These are phyloP conservation scores for Raddia guianensis DNA, from an alignment of 176 grass and related monocot genomes.

Conservation along the genomic window DNA sequence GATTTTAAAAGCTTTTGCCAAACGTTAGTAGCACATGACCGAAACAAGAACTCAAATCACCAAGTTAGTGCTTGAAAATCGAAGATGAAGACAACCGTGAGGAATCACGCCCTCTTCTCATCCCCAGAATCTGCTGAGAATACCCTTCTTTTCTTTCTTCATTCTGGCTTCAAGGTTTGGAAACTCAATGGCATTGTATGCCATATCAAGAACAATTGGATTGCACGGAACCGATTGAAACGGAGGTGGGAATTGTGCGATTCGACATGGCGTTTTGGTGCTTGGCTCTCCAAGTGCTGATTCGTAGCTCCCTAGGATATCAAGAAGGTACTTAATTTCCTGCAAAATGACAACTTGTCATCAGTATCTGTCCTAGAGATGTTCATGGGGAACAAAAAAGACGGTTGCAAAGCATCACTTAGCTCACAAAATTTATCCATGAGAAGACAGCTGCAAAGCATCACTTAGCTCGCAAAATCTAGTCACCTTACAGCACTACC, in stretches of 20 bases:
- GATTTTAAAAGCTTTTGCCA: not conserved
- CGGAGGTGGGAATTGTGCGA: slow-evolving; percentile 71
- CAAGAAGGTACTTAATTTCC: slow-evolving; percentile 71
- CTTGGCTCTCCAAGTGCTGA: slow-evolving; percentile 72
- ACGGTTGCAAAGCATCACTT: not conserved
- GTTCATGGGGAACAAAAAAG: not conserved
- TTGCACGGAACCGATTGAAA: slow-evolving; percentile 85
- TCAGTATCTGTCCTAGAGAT: slow-evolving; percentile 4
- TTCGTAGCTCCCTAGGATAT: slow-evolving; percentile 81
- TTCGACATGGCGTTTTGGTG: slow-evolving; percentile 60
- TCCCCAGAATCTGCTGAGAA: slow-evolving; percentile 84
- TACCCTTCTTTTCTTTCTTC: slow-evolving; percentile 97
- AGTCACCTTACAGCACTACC: not conserved
- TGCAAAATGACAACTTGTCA: slow-evolving; percentile 47
- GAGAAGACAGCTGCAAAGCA: not conserved
- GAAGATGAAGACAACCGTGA: not conserved
- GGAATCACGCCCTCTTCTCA: slow-evolving; percentile 23
- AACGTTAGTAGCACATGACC: not conserved
- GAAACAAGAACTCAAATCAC: slow-evolving; percentile 25
- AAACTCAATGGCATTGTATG: slow-evolving; percentile 80
- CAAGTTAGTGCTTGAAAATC: slow-evolving; percentile 27
- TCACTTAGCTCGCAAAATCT: slow-evolving; percentile 11
- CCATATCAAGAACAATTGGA: slow-evolving; percentile 94
- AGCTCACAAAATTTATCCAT: too few species aligned
- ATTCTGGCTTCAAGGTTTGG: slow-evolving; percentile 86